Evolutionary conservation across 371 early-diverging fungal genomes (phyloP).

Genomic region (Fennellomyces sp.): DNA sequence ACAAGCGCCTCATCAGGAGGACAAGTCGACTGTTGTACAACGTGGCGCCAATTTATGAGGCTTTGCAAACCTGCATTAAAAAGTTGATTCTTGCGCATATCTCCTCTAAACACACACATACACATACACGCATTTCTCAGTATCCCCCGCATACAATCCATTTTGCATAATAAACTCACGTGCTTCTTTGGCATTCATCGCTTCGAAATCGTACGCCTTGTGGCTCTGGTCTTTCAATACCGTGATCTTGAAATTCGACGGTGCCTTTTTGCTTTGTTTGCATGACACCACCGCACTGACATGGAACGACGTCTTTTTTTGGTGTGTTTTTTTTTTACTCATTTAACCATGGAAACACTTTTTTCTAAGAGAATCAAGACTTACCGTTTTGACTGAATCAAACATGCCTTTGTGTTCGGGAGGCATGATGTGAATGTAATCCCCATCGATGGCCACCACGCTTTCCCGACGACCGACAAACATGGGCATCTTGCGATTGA

Average conservation of each 20-base stretch:
- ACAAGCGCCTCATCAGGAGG: not conserved
- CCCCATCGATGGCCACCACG: conserved; percentile 92
- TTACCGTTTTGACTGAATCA: conserved; percentile 81
- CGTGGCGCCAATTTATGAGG: conserved; percentile 6
- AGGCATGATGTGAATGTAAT: conserved; percentile 89
- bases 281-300: conserved; percentile 78
- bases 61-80: conserved; percentile 48
- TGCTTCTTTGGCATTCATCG: conserved; percentile 69
- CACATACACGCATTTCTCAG: not conserved
- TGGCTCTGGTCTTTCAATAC: conserved; percentile 67
- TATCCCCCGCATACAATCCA: not conserved
- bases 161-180: conserved; percentile 46
- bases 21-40: too few relatives aligned
- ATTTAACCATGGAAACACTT: not conserved
- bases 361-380: conserved; percentile 6
- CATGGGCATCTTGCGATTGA: conserved; percentile 80
- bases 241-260: conserved; percentile 74
- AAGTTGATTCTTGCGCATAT: conserved; percentile 45
- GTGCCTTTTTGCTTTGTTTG: conserved; percentile 76
- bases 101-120: conserved; percentile 32
- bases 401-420: conserved; percentile 82
- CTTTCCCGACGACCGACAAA: conserved; percentile 85
- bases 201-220: conserved; percentile 85
- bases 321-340: not conserved
- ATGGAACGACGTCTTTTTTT: conserved; percentile 82